Base-by-base conservation (phyloP, 768 basidiomycete species). In the Boletus coccyginus region DNA sequence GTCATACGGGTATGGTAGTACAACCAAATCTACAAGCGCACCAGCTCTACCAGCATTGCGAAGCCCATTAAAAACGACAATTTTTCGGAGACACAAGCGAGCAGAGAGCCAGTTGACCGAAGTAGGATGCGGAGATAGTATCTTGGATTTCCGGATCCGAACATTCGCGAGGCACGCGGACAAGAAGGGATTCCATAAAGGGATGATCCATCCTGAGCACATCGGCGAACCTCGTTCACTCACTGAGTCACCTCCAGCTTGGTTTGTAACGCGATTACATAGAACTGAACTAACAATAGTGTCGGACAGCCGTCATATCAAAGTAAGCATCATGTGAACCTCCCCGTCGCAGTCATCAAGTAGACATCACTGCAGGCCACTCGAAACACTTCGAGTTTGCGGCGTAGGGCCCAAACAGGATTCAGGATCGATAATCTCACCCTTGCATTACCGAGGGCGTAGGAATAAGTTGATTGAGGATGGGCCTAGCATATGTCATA, bases 401-500 rank as follows among this genome's bases (percentile, higher is more conserved):
- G 16, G 8, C 27, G 27, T 27, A 27, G 39, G 19, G 21, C 32
- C 16, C 19, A n/a, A 5, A 6, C 27, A 27, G 27, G 27, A 27
- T 27, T 52, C 33, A 14, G 43, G 32, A 51, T 51, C 5, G 5
- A n/a, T 12, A 14, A 19, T 42, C 7, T 31, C 7, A 14, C 21
- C 38, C 27, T 19, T 3, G 13, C 36, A 41, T 46, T 7, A 17
- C n/a, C 32, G 11, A 8, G 32, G n/a, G 33, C 36, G 29, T 38
- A 41, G 16, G 10, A 27, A 52, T 38, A 12, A 21, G n/a, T 47
- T n/a, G 7, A 32, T 19, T 33, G 31, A 36, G 35, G 48, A 83
- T 81, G 81, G 65, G 69, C 6, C 78, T 77, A 61, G 73, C 74
- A 55, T 87, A 84, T 68, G 80, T 82, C 49, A 85, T 87, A 48